These are phyloP conservation scores for Bipolaris oryzae DNA, from an alignment of 2,329 filamentous ascomycete species.

Conservation along the genomic window DNA sequence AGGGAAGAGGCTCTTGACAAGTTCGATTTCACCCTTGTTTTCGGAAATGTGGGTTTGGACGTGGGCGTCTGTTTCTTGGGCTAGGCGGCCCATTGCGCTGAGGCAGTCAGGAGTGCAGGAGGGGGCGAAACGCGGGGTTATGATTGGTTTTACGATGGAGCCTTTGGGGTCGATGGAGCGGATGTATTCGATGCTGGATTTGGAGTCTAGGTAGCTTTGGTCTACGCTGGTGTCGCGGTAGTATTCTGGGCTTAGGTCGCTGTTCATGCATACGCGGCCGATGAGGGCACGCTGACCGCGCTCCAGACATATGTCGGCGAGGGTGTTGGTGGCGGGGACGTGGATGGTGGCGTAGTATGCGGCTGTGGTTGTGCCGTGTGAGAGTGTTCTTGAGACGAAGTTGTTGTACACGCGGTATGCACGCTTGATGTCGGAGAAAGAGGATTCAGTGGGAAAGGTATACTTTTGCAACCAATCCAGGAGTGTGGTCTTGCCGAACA, in stretches of 20 bases:
- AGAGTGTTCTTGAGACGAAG: slow-evolving; percentile 78
- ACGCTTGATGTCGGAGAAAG: slow-evolving; percentile 65
- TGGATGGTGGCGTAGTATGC: slow-evolving; percentile 94
- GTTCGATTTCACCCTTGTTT: slow-evolving; percentile 73
- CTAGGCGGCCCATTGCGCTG: slow-evolving; percentile 66
- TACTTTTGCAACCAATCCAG: slow-evolving; percentile 93
- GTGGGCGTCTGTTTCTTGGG: slow-evolving; percentile 66
- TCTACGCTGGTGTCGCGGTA: slow-evolving; percentile 76
- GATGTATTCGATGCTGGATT: slow-evolving; percentile 63
- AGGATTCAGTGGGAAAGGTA: slow-evolving; percentile 90
- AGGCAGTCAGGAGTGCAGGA: slow-evolving; percentile 64
- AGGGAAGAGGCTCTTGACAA: slow-evolving; percentile 76
- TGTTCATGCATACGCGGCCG: slow-evolving; percentile 94
- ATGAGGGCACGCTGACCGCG: slow-evolving; percentile 88
- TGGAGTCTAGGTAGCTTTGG: slow-evolving; percentile 60
- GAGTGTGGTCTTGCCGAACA: slow-evolving; percentile 92
- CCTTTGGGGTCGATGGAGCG: slow-evolving; percentile 66
- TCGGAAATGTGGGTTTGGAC: slow-evolving; percentile 92
- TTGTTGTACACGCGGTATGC: slow-evolving; percentile 77
- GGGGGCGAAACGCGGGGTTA: slow-evolving; percentile 72
- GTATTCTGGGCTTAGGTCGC: slow-evolving; percentile 70
- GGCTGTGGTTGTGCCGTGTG: slow-evolving; percentile 90
- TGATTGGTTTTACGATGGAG: slow-evolving; percentile 73
- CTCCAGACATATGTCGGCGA: slow-evolving; percentile 80
- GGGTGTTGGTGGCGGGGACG: slow-evolving; percentile 85